phyloP scores from a whole-genome alignment of 768 basidiomycete genomes.

The Macrocybe gigantea region DNA sequence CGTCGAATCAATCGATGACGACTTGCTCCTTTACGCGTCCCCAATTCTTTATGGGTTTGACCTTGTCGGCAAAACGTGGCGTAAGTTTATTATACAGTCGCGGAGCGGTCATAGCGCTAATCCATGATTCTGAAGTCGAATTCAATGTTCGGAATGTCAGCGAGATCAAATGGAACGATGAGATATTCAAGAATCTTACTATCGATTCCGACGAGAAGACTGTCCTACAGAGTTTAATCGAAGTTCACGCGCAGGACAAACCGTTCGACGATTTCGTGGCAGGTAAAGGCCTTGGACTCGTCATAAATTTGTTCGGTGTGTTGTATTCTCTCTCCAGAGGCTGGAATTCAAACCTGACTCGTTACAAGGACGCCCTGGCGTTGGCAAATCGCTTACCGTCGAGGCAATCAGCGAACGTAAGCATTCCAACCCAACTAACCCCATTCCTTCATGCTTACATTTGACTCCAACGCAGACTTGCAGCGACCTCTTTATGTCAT shows the following conservation, averaged over 20 bases:
- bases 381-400: slow-evolving; percentile 26
- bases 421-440: slow-evolving; percentile 25
- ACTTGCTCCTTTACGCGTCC: background rate
- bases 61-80: slow-evolving; percentile 9
- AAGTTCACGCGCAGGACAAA: slow-evolving; percentile 42
- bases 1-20: background rate
- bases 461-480: slow-evolving; percentile 35
- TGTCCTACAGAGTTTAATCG: slow-evolving; percentile 46
- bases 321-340: no score
- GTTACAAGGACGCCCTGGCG: slow-evolving; percentile 38
- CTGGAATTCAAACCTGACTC: no score
- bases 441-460: slow-evolving; percentile 53
- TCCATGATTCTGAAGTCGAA: slow-evolving; percentile 32
- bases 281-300: slow-evolving; percentile 46
- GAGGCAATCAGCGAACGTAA: background rate
- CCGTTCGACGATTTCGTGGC: slow-evolving; percentile 55
- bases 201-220: slow-evolving; percentile 44
- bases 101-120: background rate
- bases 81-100: slow-evolving; percentile 3
- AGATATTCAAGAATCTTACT: slow-evolving; percentile 51
- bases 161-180: slow-evolving; percentile 46
- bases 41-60: background rate
- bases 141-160: slow-evolving; percentile 47
- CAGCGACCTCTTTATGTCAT: slow-evolving; percentile 43
- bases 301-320: slow-evolving; percentile 41